A percentile compares a stretch with the other conserved stretches of the same genome.
Evolutionary conservation across 208 protist species (phyloP).

Genomic region (Acanthamoeba sp.): DNA sequence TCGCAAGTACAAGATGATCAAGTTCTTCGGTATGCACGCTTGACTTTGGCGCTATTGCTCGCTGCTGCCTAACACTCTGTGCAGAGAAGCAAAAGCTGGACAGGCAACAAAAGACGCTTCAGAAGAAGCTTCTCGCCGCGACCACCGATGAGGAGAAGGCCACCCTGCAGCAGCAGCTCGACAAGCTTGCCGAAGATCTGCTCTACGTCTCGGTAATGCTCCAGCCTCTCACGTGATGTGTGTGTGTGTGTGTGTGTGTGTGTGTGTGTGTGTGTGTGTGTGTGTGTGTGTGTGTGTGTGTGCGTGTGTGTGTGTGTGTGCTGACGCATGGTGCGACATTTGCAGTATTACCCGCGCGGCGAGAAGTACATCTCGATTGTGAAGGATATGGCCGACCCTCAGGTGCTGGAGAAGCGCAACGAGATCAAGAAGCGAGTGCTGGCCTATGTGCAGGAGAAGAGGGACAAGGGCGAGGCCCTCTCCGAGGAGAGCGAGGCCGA

Average conservation of each 20-base stretch:
- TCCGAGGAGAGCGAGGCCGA: not conserved
- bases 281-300: too few species aligned
- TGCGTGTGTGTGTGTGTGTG: too few species aligned
- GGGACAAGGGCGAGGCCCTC: not conserved
- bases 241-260: not conserved
- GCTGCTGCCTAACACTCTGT: not conserved
- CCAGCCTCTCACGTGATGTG: not conserved
- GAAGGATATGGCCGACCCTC: not conserved
- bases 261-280: too few species aligned
- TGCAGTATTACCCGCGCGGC: not conserved
- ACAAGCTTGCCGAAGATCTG: not conserved
- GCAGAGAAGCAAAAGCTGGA: slow-evolving; percentile 1
- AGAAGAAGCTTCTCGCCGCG: not conserved
- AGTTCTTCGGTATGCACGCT: not conserved
- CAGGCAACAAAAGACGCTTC: not conserved
- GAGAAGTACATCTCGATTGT: slow-evolving; percentile 15
- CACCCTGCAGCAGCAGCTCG: not conserved
- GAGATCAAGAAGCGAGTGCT: not conserved
- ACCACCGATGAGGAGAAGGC: slow-evolving; percentile 16
- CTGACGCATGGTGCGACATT: not conserved
- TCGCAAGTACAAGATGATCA: slow-evolving; percentile 18
- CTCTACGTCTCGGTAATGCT: not conserved
- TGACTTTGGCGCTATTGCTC: not conserved
- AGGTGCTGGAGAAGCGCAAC: not conserved
- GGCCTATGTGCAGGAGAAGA: not conserved